Base-by-base conservation (phyloP, 2,329 filamentous ascomycete genomes). In the Ambrosiella cleistominuta region DNA sequence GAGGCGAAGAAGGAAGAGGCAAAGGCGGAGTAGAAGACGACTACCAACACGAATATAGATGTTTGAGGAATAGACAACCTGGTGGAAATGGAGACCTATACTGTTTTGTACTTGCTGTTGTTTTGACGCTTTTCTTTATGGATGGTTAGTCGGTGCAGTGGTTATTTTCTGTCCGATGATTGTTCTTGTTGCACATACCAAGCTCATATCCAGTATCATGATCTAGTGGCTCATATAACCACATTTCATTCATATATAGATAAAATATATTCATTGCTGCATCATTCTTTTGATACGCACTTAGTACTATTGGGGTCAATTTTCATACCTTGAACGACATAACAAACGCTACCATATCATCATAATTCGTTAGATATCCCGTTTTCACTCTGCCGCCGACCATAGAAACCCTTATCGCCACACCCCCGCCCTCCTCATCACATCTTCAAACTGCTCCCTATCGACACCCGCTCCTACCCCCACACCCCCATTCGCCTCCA, bases 401-500 rank as follows among this genome's bases (percentile, higher is more conserved):
- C 8, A 51, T 8, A 19, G 12, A 2, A 9, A 11, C 2, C 2
- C 2, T 9, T 75, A 84, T 68, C 81, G 82, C 77, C 91, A 91
- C 42, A 90, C 82, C 0, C 89, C 89, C 5, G 89, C 90, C 64
- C 86, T 76, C 63, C 76, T 79, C 88, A 95, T 91, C 4, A 95
- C 86, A 57, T 80, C 80, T 70, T 89, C 85, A 70, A 95, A 95
- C 66, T 96, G 88, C 56, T 86, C 83, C 66, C 83, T 74, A 45
- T 75, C 80, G 8, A 95, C 91, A 7, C 86, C 88, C 59, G 74
- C 78, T 42, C 75, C 79, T 9, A 86, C 78, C 13, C 85, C 83
- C 3, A 77, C 81, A 1, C 87, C 88, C 2, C 86, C 87, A 69
- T 94, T 96, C 54, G 91, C 93, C 74, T 97, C 91, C 54, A 89